Conservation (phyloP, 179 eudicot genomes). For the Beta macrorhiza region DNA sequence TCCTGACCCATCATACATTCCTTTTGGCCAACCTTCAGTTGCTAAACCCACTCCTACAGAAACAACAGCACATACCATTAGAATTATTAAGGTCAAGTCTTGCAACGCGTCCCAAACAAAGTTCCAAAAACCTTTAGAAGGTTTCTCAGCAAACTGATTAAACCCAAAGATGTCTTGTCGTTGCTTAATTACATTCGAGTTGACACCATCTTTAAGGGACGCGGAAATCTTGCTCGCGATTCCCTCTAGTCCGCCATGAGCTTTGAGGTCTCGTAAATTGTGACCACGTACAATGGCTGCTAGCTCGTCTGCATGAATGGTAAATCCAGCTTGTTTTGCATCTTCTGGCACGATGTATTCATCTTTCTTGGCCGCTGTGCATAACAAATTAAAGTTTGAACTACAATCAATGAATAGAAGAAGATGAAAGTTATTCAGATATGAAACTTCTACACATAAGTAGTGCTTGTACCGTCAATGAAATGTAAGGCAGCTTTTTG, state of each 20-base stretch:
- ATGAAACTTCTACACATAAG: background rate
- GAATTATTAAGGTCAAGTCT: slow-evolving; percentile 69
- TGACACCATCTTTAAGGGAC: slow-evolving; percentile 42
- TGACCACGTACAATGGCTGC: slow-evolving; percentile 53
- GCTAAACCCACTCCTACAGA: slow-evolving; percentile 72
- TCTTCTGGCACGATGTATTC: slow-evolving; percentile 45
- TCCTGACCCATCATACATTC: slow-evolving; percentile 78
- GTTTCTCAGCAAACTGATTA: slow-evolving; percentile 57
- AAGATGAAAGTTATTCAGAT: background rate
- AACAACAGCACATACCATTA: slow-evolving; percentile 68
- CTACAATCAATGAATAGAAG: background rate
- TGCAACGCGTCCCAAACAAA: slow-evolving; percentile 85
- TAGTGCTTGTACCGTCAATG: slow-evolving; percentile 57
- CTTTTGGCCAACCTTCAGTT: slow-evolving; percentile 85
- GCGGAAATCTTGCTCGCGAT: slow-evolving; percentile 43
- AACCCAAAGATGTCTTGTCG: slow-evolving; percentile 54
- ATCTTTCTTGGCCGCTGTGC: slow-evolving; percentile 40
- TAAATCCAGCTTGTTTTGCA: slow-evolving; percentile 57
- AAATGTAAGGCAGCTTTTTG: slow-evolving; percentile 79
- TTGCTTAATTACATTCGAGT: slow-evolving; percentile 28
- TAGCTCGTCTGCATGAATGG: slow-evolving; percentile 61
- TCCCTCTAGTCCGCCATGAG: slow-evolving; percentile 62
- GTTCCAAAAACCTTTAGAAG: slow-evolving; percentile 49
- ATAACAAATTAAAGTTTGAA: background rate
- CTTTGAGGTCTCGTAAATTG: slow-evolving; percentile 30